A percentile compares a stretch with the other conserved stretches of the same genome.
Conservation (phyloP, 225 moss, liverwort and hornwort species). For the Physcomitrellopsis africana region DNA sequence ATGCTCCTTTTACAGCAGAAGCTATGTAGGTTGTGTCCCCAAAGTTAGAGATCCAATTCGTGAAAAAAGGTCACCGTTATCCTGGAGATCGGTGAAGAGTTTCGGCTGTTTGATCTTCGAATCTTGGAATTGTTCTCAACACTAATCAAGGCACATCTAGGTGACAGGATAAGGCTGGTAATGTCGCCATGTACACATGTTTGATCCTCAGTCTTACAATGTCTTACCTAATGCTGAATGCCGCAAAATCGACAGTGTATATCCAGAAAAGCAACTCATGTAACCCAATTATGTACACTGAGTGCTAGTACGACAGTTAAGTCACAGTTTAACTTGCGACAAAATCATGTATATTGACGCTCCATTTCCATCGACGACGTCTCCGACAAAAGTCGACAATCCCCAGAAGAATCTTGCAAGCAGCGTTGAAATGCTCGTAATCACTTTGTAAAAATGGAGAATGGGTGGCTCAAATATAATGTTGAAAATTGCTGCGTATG, state of each 20-base stretch:
- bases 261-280: conserved; percentile 23
- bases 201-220: conserved; percentile 30
- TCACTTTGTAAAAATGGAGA: background rate
- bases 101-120: too few relatives aligned
- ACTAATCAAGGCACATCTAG: background rate
- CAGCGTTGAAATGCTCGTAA: background rate
- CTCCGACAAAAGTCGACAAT: conserved; percentile 20
- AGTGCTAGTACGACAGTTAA: background rate
- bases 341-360: conserved; percentile 28
- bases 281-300: conserved; percentile 11
- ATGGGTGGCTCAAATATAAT: conserved; percentile 5
- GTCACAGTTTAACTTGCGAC: conserved; percentile 17
- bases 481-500: background rate
- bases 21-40: too few relatives aligned
- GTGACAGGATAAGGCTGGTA: background rate
- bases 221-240: conserved; percentile 22
- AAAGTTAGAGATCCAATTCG: too few relatives aligned
- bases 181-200: background rate
- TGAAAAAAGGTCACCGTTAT: too few relatives aligned
- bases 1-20: too few relatives aligned
- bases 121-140: too few relatives aligned
- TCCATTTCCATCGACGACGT: conserved; percentile 18
- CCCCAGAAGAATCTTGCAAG: conserved; percentile 10
- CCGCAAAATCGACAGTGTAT: conserved; percentile 18
- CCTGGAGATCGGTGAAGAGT: too few relatives aligned